A percentile compares a stretch with the other conserved stretches of the same genome.
Evolutionary conservation across 2,329 filamentous ascomycete species (phyloP).

Genomic region (Aspergillus tanneri): DNA sequence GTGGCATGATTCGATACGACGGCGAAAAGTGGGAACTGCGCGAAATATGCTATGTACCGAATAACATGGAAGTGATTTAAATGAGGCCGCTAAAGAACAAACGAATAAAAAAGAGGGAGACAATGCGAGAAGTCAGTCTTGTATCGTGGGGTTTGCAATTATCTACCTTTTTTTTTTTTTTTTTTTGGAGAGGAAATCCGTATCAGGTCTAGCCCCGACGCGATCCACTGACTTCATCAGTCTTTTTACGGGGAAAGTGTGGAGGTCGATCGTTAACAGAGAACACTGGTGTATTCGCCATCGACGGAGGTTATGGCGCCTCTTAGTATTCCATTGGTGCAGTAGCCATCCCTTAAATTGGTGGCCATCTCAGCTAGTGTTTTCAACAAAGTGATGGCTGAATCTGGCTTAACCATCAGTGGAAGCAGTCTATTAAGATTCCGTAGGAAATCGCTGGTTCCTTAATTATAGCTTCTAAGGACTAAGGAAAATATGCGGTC

Average conservation of each 20-base stretch:
- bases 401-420: no score
- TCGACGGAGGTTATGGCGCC: no score
- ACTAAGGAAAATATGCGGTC: no score
- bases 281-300: neutral
- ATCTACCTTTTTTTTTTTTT: no score
- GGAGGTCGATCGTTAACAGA: slow-evolving; percentile 3
- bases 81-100: neutral
- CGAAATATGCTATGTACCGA: neutral
- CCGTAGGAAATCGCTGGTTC: no score
- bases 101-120: neutral
- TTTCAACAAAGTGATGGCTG: no score
- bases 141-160: neutral
- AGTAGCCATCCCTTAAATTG: neutral
- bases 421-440: no score
- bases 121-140: neutral
- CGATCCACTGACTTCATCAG: slow-evolving; percentile 2
- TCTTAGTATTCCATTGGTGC: neutral
- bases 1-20: slow-evolving; percentile 50
- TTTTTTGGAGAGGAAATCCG: neutral
- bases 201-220: neutral
- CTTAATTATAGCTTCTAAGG: no score
- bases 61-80: neutral
- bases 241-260: neutral
- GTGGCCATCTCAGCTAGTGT: no score
- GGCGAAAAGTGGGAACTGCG: neutral